Evolutionary conservation across 345 rosid species (phyloP).

Genomic region (Eucalyptus curtisii): DNA sequence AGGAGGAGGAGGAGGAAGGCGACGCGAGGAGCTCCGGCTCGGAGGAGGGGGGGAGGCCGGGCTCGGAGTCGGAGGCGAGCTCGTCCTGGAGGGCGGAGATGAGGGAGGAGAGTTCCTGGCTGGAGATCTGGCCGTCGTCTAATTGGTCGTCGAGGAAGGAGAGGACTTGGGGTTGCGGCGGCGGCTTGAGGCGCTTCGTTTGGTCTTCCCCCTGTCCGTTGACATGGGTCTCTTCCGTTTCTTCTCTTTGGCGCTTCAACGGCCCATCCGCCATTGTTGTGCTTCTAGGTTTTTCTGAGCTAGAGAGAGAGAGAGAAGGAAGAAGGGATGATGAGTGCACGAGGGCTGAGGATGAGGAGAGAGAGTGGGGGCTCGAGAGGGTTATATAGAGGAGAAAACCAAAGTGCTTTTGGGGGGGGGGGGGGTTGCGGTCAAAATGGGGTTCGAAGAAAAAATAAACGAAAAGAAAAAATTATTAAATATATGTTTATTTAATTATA

Average conservation of each 20-base stretch:
- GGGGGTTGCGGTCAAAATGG: conserved; percentile 33
- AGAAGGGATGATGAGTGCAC: background rate
- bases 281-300: background rate
- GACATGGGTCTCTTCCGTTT: conserved; percentile 24
- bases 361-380: conserved; percentile 23
- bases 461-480: background rate
- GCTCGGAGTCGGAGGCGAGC: background rate
- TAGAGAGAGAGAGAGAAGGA: background rate
- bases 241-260: conserved; percentile 37
- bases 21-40: background rate
- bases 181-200: conserved; percentile 36
- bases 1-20: background rate
- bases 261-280: conserved; percentile 30
- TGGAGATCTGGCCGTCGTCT: conserved; percentile 31
- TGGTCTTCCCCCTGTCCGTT: conserved; percentile 8
- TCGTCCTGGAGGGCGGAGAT: conserved; percentile 47
- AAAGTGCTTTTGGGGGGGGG: background rate
- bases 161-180: conserved; percentile 8
- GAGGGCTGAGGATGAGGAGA: conserved; percentile 17
- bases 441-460: background rate
- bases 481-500: background rate
- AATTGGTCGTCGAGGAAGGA: conserved; percentile 25
- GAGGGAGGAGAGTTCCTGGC: conserved; percentile 37
- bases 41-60: background rate
- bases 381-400: conserved; percentile 40